A percentile compares a stretch with the other conserved stretches of the same genome.
Conservation (phyloP, 139 green algal species). For the Yamagishiella unicocca region DNA sequence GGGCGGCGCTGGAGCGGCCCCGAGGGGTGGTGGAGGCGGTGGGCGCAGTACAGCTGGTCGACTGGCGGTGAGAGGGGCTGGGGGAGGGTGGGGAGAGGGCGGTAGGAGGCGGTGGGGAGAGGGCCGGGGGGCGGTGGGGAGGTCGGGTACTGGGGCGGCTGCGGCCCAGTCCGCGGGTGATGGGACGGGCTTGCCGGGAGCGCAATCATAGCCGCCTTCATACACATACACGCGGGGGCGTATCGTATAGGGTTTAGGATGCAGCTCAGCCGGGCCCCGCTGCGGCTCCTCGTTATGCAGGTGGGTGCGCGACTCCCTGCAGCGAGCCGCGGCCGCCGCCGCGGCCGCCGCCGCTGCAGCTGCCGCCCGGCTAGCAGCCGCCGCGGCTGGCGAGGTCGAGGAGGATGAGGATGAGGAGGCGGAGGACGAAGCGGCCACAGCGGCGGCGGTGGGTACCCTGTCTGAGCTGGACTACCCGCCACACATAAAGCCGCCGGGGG, state of each 20-base stretch:
- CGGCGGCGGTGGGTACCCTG: background rate
- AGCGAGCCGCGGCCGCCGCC: background rate
- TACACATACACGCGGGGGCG: too few species aligned
- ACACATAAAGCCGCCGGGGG: background rate
- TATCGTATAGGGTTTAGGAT: too few species aligned
- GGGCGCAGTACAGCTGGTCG: slow-evolving; percentile 32
- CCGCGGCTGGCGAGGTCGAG: background rate
- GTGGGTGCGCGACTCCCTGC: slow-evolving; percentile 36
- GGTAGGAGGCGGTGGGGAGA: background rate
- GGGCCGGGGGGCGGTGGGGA: background rate
- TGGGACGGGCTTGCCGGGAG: too few species aligned
- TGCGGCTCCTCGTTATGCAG: too few species aligned
- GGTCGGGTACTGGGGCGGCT: too few species aligned
- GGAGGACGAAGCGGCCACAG: background rate
- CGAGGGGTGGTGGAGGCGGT: slow-evolving; percentile 21
- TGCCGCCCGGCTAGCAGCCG: background rate
- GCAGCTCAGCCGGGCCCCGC: too few species aligned
- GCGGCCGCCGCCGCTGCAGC: background rate
- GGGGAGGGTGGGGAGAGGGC: background rate
- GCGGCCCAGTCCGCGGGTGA: too few species aligned
- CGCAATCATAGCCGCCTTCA: too few species aligned
- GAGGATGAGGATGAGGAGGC: background rate
- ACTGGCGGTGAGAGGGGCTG: slow-evolving; percentile 21
- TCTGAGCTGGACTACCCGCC: slow-evolving; percentile 38
- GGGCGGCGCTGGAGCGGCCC: slow-evolving; percentile 30